Conservation (phyloP, 129 eudicot species). For the Flaveria sonorensis region DNA sequence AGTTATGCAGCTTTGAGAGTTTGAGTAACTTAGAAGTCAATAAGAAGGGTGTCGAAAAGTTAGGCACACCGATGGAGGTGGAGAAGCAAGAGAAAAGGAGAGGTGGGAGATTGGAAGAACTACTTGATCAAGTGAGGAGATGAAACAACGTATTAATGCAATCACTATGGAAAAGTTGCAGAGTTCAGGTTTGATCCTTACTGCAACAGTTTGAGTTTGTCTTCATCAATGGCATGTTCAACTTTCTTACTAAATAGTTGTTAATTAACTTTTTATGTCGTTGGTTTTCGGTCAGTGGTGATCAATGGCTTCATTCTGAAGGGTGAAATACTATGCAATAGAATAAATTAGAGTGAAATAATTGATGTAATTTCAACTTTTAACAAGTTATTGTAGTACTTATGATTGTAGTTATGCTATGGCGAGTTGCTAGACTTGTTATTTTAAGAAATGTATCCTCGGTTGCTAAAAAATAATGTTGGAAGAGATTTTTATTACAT, state of each 20-base stretch:
- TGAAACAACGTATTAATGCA: slow-evolving; percentile 15
- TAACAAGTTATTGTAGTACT: too few species aligned
- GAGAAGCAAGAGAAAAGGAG: slow-evolving; percentile 21
- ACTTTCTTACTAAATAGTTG: background rate
- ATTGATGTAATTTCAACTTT: too few species aligned
- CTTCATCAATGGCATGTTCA: background rate
- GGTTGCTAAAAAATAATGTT: too few species aligned
- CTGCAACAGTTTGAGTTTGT: background rate
- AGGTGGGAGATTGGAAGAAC: background rate
- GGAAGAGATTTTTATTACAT: too few species aligned
- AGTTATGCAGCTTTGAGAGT: slow-evolving; percentile 21
- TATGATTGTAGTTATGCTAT: too few species aligned
- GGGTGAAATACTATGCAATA: too few species aligned
- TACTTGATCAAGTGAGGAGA: slow-evolving; percentile 6
- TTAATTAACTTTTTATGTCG: too few species aligned
- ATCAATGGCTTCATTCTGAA: too few species aligned
- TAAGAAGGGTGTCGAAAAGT: background rate
- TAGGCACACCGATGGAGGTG: background rate
- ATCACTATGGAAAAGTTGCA: background rate
- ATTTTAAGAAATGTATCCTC: too few species aligned
- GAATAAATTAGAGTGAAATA: too few species aligned
- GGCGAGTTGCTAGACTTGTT: too few species aligned
- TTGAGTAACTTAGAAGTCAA: background rate
- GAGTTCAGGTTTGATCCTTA: slow-evolving; percentile 1
- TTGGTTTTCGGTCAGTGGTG: too few species aligned